Base-by-base conservation (phyloP, 2,329 filamentous ascomycete genomes). In the Colletotrichum musae region DNA sequence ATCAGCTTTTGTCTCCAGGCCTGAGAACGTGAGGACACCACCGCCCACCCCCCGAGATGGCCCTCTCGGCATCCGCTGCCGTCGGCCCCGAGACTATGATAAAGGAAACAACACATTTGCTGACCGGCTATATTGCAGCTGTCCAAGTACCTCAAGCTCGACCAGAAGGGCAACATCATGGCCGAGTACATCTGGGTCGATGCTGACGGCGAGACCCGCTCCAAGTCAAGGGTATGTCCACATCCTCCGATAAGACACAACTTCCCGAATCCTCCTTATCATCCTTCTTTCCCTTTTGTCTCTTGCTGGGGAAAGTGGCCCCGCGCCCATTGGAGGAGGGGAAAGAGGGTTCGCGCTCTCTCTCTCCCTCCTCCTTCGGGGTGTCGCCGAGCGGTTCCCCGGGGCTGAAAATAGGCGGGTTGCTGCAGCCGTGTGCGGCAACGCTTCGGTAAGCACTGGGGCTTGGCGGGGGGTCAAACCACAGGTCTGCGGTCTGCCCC, bases 101-200 rank as follows among this genome's bases (percentile, higher is more conserved):
- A 53, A 65, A 53, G n/a, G 51, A 28, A 32, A 58, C 24, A 62
- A 66, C 62, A 58, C 10, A 28, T 24, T 24, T 71, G 64, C 68
- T 72, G 68, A 70, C 57, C 24, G 71, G 57, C 63, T 61, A 60
- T 73, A 24, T 4, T 24, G 77, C 83, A 97, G 94, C 91, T 98
- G 82, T 86, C 92, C 83, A 98, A 98, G 85, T 98, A 95, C 89
- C 90, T 96, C 85, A 87, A 87, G 79, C 93, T 98, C 78, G 92
- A 94, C 82, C 95, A 98, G 87, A 93, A 92, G 82, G 95, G 94
- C 82, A 86, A 85, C 76, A 87, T 97, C 80, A 96, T 97, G 84
- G 95, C 94, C 79, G 95, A 98, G 86, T 98, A 98, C 85, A 91
- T 98, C 87, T 98, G 95, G 95, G 92, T 98, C 81, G 95, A 98